phyloP scores from a whole-genome alignment of 192 early-diverging fungal genomes.

The Phycomyces blakesleeanus region DNA sequence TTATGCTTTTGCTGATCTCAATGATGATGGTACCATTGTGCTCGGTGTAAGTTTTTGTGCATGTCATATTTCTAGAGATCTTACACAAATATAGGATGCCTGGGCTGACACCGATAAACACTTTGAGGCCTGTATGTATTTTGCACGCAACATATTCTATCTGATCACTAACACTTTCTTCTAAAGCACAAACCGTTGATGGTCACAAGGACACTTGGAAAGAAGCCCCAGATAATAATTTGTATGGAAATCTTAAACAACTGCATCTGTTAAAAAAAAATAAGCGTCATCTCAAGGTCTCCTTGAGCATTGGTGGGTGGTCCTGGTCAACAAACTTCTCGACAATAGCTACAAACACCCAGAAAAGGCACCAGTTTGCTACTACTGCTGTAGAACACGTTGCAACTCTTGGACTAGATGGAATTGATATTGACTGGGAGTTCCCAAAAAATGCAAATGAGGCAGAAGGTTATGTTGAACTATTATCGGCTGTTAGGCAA shows the following conservation, averaged over 20 bases:
- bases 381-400: conserved; percentile 40
- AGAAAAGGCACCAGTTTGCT: conserved; percentile 57
- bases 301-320: conserved; percentile 80
- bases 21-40: conserved; percentile 58
- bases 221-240: conserved; percentile 40
- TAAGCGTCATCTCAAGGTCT: conserved; percentile 64
- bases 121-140: conserved; percentile 22
- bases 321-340: conserved; percentile 71
- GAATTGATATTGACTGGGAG: conserved; percentile 73
- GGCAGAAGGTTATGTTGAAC: conserved; percentile 69
- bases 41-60: conserved; percentile 38
- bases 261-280: conserved; percentile 62
- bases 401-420: conserved; percentile 50
- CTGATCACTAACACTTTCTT: conserved; percentile 1
- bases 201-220: conserved; percentile 51
- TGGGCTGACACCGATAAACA: conserved; percentile 79
- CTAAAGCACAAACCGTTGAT: conserved; percentile 24
- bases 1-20: conserved; percentile 76
- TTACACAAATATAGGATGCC: conserved; percentile 40
- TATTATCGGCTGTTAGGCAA: conserved; percentile 70
- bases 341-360: conserved; percentile 46
- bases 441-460: conserved; percentile 76
- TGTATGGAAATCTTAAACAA: conserved; percentile 62
- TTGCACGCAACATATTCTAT: neutral
- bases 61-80: neutral